These are phyloP conservation scores for Apiotrichum akiyoshidainum DNA, from an alignment of 1,284 basidiomycete genomes.

Conservation along the genomic window DNA sequence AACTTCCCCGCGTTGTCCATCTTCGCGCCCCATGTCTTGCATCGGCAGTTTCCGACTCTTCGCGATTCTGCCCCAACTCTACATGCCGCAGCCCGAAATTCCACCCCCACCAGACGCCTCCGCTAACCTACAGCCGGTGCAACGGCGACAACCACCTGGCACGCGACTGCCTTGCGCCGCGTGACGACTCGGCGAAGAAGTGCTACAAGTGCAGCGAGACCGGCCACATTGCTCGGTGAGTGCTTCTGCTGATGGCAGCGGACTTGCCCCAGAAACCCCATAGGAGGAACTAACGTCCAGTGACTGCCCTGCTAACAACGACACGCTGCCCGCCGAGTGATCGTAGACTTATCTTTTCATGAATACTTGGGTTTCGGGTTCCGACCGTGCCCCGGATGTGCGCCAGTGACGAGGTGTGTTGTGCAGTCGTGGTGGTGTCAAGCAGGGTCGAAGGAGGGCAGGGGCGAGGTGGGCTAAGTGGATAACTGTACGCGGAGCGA, in stretches of 20 bases:
- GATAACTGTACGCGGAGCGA: no score
- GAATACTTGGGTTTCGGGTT: slow-evolving; percentile 10
- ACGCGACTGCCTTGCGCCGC: slow-evolving; percentile 48
- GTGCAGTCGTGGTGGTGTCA: no score
- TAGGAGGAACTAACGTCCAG: not conserved
- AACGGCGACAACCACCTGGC: slow-evolving; percentile 50
- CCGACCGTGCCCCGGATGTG: not conserved
- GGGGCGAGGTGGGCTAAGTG: no score
- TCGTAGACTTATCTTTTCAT: not conserved
- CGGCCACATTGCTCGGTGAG: slow-evolving; percentile 47
- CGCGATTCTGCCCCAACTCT: no score
- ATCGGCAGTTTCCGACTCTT: no score
- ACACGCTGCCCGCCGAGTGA: slow-evolving; percentile 8
- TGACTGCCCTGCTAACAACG: slow-evolving; percentile 5
- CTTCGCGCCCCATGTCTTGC: no score
- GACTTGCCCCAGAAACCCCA: no score
- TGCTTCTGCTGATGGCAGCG: not conserved
- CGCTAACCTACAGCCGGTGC: slow-evolving; percentile 40
- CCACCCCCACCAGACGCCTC: no score
- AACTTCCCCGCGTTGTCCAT: no score
- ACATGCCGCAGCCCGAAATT: no score
- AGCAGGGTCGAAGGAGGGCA: no score
- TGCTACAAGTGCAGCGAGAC: slow-evolving; percentile 51
- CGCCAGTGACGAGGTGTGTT: not conserved
- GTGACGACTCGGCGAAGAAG: slow-evolving; percentile 45